Conservation (phyloP, 2,329 filamentous ascomycete genomes). For the Chaetomium sp. region DNA sequence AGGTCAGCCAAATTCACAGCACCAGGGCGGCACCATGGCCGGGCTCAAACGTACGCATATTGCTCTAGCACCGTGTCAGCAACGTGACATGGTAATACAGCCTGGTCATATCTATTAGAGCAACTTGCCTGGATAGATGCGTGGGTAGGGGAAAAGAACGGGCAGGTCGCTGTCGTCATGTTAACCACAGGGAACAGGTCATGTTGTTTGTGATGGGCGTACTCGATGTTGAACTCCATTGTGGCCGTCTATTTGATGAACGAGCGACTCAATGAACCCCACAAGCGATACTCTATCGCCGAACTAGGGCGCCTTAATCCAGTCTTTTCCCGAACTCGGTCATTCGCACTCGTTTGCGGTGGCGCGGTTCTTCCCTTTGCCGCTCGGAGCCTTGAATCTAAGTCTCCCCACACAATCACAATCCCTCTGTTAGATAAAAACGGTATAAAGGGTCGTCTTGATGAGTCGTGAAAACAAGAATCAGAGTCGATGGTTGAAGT, state of each 20-base stretch:
- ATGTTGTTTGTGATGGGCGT: slow-evolving; percentile 27
- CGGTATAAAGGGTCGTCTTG: neutral
- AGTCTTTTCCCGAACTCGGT: neutral
- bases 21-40: neutral
- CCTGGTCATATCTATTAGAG: slow-evolving; percentile 1
- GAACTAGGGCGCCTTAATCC: neutral
- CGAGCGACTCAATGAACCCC: neutral
- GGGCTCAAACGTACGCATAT: slow-evolving; percentile 36
- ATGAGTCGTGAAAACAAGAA: neutral
- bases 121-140: slow-evolving; percentile 57
- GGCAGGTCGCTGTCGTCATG: slow-evolving; percentile 51
- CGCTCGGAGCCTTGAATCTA: neutral
- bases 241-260: slow-evolving; percentile 28
- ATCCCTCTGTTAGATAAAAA: neutral
- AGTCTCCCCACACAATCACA: no score
- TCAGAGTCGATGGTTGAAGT: slow-evolving; percentile 10
- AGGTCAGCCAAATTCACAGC: slow-evolving; percentile 18
- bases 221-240: slow-evolving; percentile 59
- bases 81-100: neutral
- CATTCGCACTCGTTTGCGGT: neutral
- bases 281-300: neutral
- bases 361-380: neutral
- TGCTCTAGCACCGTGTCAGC: slow-evolving; percentile 34
- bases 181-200: slow-evolving; percentile 3
- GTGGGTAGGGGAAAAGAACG: slow-evolving; percentile 60